phyloP scores from a whole-genome alignment of 176 grass and related monocot genomes.

The Alopecurus myosuroides region DNA sequence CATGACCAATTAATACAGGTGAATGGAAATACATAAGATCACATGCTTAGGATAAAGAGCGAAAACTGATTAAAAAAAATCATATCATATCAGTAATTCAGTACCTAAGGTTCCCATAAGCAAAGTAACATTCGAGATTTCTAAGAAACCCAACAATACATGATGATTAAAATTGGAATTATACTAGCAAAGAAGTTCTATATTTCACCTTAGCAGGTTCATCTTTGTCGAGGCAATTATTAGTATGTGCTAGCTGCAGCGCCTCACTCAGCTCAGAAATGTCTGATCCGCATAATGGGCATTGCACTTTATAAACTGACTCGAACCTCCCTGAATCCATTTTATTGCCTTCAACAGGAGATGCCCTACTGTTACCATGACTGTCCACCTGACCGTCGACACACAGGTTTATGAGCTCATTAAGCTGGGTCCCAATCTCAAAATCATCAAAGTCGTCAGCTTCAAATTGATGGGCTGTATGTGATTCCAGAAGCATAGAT shows the following conservation, averaged over 20 bases:
- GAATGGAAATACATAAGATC: not conserved
- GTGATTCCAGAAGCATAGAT: constrained; percentile 32
- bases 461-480: constrained; percentile 8
- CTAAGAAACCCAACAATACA: not conserved
- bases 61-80: not conserved
- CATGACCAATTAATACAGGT: not conserved
- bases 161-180: not conserved
- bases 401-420: constrained; percentile 80
- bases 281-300: constrained; percentile 77
- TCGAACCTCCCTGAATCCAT: not conserved
- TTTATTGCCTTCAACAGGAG: not conserved
- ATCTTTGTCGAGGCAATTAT: constrained; percentile 70
- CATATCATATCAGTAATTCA: not conserved
- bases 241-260: constrained; percentile 56
- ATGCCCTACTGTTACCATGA: constrained; percentile 12
- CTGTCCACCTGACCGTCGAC: constrained; percentile 32
- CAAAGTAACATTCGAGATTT: not conserved
- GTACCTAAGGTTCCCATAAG: not conserved
- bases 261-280: constrained; percentile 64
- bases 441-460: constrained; percentile 40
- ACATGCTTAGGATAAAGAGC: not conserved
- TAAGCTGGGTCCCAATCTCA: constrained; percentile 77
- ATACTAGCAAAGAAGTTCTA: not conserved
- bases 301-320: constrained; percentile 42
- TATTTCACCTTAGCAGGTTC: constrained; percentile 48